Evolutionary conservation across 305 asterid species (phyloP), one percentile per base, ranked within the genome.

Genomic region (Vinca major): DNA sequence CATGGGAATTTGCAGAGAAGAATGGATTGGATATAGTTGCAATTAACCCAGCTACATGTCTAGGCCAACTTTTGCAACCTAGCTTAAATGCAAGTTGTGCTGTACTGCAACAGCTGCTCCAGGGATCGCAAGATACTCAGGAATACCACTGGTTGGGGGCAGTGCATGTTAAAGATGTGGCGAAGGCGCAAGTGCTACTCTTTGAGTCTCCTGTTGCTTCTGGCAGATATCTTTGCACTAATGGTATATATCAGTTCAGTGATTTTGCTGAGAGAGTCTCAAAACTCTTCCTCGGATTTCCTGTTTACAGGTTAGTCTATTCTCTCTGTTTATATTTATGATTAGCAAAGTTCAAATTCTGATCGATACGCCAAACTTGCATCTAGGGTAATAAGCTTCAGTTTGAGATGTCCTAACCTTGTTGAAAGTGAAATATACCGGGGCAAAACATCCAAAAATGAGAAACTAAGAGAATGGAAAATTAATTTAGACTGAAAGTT

Each of bases 81-180:
- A 83, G 86, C 65, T 33, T 92, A 77, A 92, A 92, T 61, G 95
- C 96, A 47, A 92, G 98, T 75, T 88, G 91, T 69, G 94, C 96
- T n/a, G 95, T 92, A 17, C 71, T 92, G 86, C 83, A 73, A 61
- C 87, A 89, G 77, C 84, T 92, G 75, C 81, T 92, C 55, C 82
- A 79, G 74, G 98, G 96, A 54, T 89, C 91, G 3, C 62, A 82
- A 74, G 92, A 89, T 36, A 84, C 96, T 2, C 96, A 86, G 62
- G 98, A 92, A 84, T 82, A 84, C 68, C 89, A 85, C 67, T 92
- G 96, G 96, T 65, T 92, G 79, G 98, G 96, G 40, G 96, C 86
- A 43, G 96, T 92, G 62, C 98, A 92, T 26, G 98, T 92, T 73
- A 83, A 81, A 80, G 98, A 92, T 68, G 96, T 89, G 3, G 92